Evolutionary conservation across 176 grass and related monocot genomes (phyloP), one percentile per base, ranked within the genome.

Genomic region (Pontederia crassipes): DNA sequence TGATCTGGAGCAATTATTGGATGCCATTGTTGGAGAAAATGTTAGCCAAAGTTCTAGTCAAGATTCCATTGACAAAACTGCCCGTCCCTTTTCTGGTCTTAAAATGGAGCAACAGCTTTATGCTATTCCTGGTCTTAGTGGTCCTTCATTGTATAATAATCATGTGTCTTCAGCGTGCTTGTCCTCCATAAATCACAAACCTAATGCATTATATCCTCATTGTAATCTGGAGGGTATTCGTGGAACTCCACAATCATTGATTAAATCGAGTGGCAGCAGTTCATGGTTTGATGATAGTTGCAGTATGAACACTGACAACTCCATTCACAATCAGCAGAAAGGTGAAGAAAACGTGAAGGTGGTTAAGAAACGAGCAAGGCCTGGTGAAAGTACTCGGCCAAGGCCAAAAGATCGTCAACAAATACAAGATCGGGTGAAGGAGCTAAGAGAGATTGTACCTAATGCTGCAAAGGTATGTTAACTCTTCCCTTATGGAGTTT

Each of bases 401-500:
- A 82, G 83, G 58, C 92, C 92, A 28, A 97, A 97, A 76, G 92
- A 97, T 59, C 76, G 92, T 28, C 92, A 97, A 64, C 92, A 85
- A 73, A 97, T 97, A 62, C 92, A 97, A 77, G 92, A 97, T 74
- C 87, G 92, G 0, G 92, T 97, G 4, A 97, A 91, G 55, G 92
- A 97, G 45, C 56, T 97, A 48, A 81, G 92, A 61, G 87, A 97
- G 77, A 88, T 97, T 73, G 92, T 97, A 32, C 92, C 92, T 20
- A 90, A 97, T 79, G 75, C 78, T 70, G 81, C 87, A 50, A 97
- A 97, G 92, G 92, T 97, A 83, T 62, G 48, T 11, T 57, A 24
- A 27, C 61, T 57, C 8, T 64, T 15, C 0, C 66, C 28, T 64
- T 76, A 4, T 12, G 26, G 45, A 12, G 13, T 56, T 28, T 76